Conservation (phyloP, 2,329 filamentous ascomycete species). For the Pestalotiopsis sp. region DNA sequence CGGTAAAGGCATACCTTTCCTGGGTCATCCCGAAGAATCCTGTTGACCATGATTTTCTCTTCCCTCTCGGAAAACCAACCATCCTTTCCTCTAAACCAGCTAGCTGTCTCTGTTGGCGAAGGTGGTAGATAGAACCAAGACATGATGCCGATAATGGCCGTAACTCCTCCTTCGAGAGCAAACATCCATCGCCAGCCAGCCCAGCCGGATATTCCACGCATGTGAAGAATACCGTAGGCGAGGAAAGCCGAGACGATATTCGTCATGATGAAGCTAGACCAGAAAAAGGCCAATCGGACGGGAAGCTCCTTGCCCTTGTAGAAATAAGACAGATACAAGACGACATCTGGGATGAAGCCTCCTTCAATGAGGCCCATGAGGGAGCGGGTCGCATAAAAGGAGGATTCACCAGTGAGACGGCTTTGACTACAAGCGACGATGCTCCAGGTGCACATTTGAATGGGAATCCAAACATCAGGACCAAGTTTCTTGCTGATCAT, state of each 20-base stretch:
- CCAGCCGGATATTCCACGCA: slow-evolving; percentile 23
- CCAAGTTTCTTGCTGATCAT: slow-evolving; percentile 25
- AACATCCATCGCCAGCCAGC: slow-evolving; percentile 52
- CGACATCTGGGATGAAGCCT: slow-evolving; percentile 36
- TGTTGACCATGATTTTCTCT: slow-evolving; percentile 63
- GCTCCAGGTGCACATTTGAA: slow-evolving; percentile 36
- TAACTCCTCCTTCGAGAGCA: slow-evolving; percentile 51
- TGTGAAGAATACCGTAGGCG: slow-evolving; percentile 33
- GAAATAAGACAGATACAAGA: slow-evolving; percentile 28
- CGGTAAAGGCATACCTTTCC: slow-evolving; percentile 41
- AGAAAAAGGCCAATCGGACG: slow-evolving; percentile 35
- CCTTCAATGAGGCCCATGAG: slow-evolving; percentile 36
- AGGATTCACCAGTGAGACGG: slow-evolving; percentile 26
- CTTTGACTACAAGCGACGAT: slow-evolving; percentile 33
- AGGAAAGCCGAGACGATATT: slow-evolving; percentile 34
- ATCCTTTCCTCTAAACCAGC: slow-evolving; percentile 55
- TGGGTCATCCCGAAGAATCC: slow-evolving; percentile 54
- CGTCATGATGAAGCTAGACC: slow-evolving; percentile 30
- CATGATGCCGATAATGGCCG: slow-evolving; percentile 43
- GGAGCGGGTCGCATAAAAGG: slow-evolving; percentile 31
- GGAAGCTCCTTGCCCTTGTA: slow-evolving; percentile 10
- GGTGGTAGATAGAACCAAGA: slow-evolving; percentile 48
- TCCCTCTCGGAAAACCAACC: slow-evolving; percentile 66
- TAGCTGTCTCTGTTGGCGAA: slow-evolving; percentile 50
- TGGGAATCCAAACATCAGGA: slow-evolving; percentile 31